Conservation (phyloP, 257 asterid species). For the Nicotiana undulata region DNA sequence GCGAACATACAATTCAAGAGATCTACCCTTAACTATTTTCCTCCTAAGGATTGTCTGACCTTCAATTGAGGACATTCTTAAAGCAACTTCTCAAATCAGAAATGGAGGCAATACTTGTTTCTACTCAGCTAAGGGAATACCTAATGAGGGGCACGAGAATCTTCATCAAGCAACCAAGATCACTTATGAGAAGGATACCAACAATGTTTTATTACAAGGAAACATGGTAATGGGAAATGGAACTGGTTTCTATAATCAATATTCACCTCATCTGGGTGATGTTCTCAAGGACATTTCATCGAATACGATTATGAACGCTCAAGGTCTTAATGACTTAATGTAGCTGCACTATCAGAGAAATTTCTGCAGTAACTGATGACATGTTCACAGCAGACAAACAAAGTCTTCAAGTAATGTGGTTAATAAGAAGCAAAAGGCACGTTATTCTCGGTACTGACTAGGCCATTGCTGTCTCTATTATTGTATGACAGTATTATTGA, state of each 20-base stretch:
- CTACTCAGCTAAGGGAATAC: background rate
- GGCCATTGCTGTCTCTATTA: background rate
- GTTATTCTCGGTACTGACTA: background rate
- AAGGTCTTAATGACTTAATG: constrained; percentile 24
- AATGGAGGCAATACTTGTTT: background rate
- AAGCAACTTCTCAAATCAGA: constrained; percentile 16
- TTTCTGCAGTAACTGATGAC: constrained; percentile 8
- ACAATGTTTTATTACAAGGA: background rate
- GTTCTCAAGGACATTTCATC: constrained; percentile 16
- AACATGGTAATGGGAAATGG: background rate
- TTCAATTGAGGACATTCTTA: constrained; percentile 11
- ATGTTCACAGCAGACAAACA: no score
- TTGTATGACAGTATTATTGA: background rate
- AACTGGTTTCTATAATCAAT: constrained; percentile 15
- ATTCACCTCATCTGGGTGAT: constrained; percentile 9
- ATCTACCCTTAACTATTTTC: constrained; percentile 26
- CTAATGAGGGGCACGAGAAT: constrained; percentile 2
- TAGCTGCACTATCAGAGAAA: constrained; percentile 19
- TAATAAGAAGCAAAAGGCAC: background rate
- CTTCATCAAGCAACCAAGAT: constrained; percentile 1
- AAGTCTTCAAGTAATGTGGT: background rate
- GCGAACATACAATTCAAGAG: constrained; percentile 10
- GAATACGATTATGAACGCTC: constrained; percentile 14
- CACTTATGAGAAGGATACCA: background rate
- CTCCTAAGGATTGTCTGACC: constrained; percentile 35